These are phyloP conservation scores for Alternaria triticina DNA, from an alignment of 2,329 filamentous ascomycete species.

Conservation along the genomic window DNA sequence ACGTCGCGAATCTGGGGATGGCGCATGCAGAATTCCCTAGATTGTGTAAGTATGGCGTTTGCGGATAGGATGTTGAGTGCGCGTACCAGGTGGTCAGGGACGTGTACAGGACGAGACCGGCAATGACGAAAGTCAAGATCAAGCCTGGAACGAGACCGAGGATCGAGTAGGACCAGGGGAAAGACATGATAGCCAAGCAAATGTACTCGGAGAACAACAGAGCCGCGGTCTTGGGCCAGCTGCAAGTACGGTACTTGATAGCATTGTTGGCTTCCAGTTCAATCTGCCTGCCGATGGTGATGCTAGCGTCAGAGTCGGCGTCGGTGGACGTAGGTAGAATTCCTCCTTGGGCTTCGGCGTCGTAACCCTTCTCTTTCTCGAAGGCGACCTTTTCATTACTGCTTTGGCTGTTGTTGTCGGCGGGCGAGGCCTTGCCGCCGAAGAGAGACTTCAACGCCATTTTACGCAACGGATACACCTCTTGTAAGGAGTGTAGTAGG, in stretches of 20 bases:
- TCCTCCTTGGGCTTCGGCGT: conserved; percentile 44
- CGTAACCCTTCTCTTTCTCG: conserved; percentile 28
- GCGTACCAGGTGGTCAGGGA: conserved; percentile 69
- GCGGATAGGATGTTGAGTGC: neutral
- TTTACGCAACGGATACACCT: conserved; percentile 57
- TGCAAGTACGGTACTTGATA: conserved; percentile 92
- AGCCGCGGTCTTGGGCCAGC: conserved; percentile 92
- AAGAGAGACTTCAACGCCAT: conserved; percentile 56
- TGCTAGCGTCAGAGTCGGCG: conserved; percentile 47
- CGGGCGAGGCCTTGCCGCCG: conserved; percentile 25
- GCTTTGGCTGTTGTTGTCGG: conserved; percentile 20
- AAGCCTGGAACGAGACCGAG: conserved; percentile 86
- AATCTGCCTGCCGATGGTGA: conserved; percentile 70
- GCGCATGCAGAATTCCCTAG: conserved; percentile 85
- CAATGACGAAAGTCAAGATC: conserved; percentile 81
- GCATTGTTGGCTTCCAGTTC: conserved; percentile 76
- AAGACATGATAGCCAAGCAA: conserved; percentile 91
- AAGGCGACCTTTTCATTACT: conserved; percentile 22
- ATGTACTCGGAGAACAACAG: conserved; percentile 96
- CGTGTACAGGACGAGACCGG: conserved; percentile 82
- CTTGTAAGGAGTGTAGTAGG: conserved; percentile 50
- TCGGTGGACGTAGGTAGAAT: conserved; percentile 44
- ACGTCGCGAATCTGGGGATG: conserved; percentile 92
- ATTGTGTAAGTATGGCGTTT: conserved; percentile 10
- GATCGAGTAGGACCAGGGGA: conserved; percentile 89